Evolutionary conservation across 768 basidiomycete species (phyloP), one percentile per base, ranked within the genome.

Genomic region (Pluteus cervinus): DNA sequence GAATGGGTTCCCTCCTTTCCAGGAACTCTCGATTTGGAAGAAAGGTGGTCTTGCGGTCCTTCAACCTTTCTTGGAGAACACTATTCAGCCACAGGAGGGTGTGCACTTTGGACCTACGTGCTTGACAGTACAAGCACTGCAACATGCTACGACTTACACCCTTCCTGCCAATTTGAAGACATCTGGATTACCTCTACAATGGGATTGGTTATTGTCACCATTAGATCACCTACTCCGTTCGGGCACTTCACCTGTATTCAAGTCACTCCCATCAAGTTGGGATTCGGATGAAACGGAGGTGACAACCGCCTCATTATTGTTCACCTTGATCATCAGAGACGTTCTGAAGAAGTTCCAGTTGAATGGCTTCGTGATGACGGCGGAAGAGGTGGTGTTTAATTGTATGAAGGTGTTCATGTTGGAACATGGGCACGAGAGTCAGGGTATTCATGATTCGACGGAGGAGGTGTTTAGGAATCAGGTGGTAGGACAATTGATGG

Each of bases 341-440:
- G 55, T 73, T 4, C 49, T 81, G 22, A 44, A 51, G 11, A 52
- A 51, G 7, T 69, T 69, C 49, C 63, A 66, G 1, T 58, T 79
- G 24, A 44, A 38, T 1, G 42, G 49, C 16, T 71, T 75, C 40
- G 56, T 64, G 6, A 54, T 79, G 51, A 64, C 58, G 12, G 65
- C 73, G 29, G 75, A 77, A 36, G 76, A 82, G 44, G 61, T 71
- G 1, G 65, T 85, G 4, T 83, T 92, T 48, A 75, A 71, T 14
- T 84, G 90, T 45, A 93, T 96, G 88, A 88, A 87, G 46, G 77
- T 96, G 11, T 91, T 90, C 60, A 93, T 96, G 91, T 76, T 98
- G 20, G 93, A 98, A 56, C 87, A 94, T 53, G 88, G 76, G 1
- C n/a, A n/a, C n/a, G n/a, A n/a, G n/a, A n/a, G n/a, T n/a, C 81